Base-by-base conservation (phyloP, 352 stramenopile genomes). In the Ophiocytium majus region DNA sequence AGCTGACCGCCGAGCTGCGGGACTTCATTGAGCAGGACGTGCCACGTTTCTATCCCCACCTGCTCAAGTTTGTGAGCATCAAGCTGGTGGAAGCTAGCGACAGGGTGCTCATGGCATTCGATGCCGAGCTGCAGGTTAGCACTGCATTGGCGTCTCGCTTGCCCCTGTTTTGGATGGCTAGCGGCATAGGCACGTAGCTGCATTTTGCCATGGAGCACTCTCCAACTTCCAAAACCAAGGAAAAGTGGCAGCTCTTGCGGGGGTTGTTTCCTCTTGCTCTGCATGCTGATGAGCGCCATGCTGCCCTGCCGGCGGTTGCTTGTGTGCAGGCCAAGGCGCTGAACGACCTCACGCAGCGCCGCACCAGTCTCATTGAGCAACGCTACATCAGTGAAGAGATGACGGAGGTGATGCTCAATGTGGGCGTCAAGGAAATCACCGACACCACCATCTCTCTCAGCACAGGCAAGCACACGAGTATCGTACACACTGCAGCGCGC, bases 71-170 rank as follows among this genome's bases (percentile, higher is more conserved):
- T 83, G 92, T 95, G 23, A 85, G 89, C 23, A 94, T 96, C 64
- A 95, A 94, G 86, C 88, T 96, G 28, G 92, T 96, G 63, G 92
- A 96, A 83, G 92, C 93, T 10, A 90, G 91, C 0, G 84, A 91
- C 10, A 91, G 86, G 34, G 90, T 95, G 50, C 85, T 95, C n/a
- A 89, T 88, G 31, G 92, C 92, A 1, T 95, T 95, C 82, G 92
- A 92, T 91, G 88, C 90, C 57, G 71, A 76, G 0, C 89, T 87
- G 49, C 83, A 87, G 50, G 66, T 81, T 63, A 66, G 33, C 43
- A 57, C 43, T n/a, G n/a, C n/a, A n/a, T n/a, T n/a, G n/a, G n/a
- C n/a, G n/a, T n/a, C n/a, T n/a, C n/a, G n/a, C n/a, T n/a, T n/a
- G n/a, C n/a, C n/a, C n/a, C n/a, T n/a, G n/a, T n/a, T n/a, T n/a